A percentile compares a stretch with the other conserved stretches of the same genome.
These are phyloP conservation scores for Aspergillus diversus DNA, from an alignment of 495 filamentous ascomycete genomes.

Conservation along the genomic window DNA sequence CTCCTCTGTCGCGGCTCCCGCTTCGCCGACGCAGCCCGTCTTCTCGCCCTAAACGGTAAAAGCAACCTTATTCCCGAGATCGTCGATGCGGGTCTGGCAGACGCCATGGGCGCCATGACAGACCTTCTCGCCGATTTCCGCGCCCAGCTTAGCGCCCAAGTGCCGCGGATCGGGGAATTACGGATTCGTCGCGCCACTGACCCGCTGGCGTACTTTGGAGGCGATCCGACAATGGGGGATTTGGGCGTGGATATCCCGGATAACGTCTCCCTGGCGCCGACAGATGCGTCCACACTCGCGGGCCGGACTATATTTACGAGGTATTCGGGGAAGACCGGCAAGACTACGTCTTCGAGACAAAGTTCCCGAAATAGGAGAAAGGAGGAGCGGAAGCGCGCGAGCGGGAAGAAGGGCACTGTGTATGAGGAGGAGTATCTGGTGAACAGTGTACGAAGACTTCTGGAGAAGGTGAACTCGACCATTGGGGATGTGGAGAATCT, in stretches of 20 bases:
- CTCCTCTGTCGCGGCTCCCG: constrained; percentile 81
- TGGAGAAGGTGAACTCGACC: constrained; percentile 78
- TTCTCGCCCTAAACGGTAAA: constrained; percentile 57
- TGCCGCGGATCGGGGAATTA: constrained; percentile 81
- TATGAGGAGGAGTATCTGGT: constrained; percentile 98
- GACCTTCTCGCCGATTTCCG: constrained; percentile 93
- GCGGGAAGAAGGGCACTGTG: constrained; percentile 92
- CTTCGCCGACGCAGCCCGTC: constrained; percentile 81
- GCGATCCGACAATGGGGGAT: constrained; percentile 56
- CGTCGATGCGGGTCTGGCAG: constrained; percentile 75
- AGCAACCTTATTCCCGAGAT: constrained; percentile 55
- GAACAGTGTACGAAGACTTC: constrained; percentile 78
- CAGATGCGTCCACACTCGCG: constrained; percentile 73
- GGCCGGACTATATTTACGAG: constrained; percentile 81
- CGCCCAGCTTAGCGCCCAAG: constrained; percentile 77
- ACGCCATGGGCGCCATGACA: constrained; percentile 74
- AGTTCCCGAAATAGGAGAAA: constrained; percentile 81
- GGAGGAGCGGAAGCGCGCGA: constrained; percentile 93
- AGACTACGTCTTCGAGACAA: constrained; percentile 69
- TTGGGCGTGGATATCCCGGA: constrained; percentile 75
- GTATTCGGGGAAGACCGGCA: constrained; percentile 90
- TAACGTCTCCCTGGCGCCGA: constrained; percentile 87
- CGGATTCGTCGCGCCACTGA: constrained; percentile 78
- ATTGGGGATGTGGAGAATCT: constrained; percentile 70
- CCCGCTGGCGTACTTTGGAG: constrained; percentile 77